Base-by-base conservation (phyloP, 1,139 yeast species). In the Yamadazyma jaroonii region DNA sequence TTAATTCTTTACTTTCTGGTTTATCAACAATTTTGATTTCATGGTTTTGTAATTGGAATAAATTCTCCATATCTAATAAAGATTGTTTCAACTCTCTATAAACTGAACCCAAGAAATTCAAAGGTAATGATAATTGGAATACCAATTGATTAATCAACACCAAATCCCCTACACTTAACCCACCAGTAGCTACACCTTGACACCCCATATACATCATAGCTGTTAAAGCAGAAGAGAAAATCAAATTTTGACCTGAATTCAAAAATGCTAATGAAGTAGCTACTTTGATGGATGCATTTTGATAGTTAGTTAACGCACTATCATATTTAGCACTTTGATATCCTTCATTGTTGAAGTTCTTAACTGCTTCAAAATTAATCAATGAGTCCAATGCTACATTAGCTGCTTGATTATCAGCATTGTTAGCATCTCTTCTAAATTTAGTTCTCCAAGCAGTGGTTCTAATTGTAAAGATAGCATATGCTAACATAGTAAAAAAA, bases 141-240 rank as follows among this genome's bases (percentile, higher is more conserved):
- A 92, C 97, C 40, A 94, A 73, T 63, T 94, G 98, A 60, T 94
- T 94, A 47, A 92, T 90, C 45, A 94, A 72, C n/a, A 92, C 98
- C 54, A 92, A 70, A 57, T 92, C 98, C 47, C 99, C 99, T 12
- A 94, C 97, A 2, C 95, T 84, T 42, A 92, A 68, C 1, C 79
- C 63, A 0, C 97, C 97, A 3, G 76, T 63, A 9, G 89, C 81
- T 10, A 92, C 95, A 23, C 97, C 97, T 42, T 81, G 80, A 53
- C 97, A 89, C n/a, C 97, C 97, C 96, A 92, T 83, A 59, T 86
- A 92, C 98, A 92, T 94, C 95, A 94, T 92, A 2, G 84, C 89
- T 1, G 98, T 92, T 48, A 94, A 68, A 1, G 98, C 97, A 28
- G 86, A 63, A 0, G 97, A 86, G 62, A 94, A 92, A 23, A 92